Base-by-base conservation (phyloP, 2,329 filamentous ascomycete species). In the Neodidymelliopsis sp. region DNA sequence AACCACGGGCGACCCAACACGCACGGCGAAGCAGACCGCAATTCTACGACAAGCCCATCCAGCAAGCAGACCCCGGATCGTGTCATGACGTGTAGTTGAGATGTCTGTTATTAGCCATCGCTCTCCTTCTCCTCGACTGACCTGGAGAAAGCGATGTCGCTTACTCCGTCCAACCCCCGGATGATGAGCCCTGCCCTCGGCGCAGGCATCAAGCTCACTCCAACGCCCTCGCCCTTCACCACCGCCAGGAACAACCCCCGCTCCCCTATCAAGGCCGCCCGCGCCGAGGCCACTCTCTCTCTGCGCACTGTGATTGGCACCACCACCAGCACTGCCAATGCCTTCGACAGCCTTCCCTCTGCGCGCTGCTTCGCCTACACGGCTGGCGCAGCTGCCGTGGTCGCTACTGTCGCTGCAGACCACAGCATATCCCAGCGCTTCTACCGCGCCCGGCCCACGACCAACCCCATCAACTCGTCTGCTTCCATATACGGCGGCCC, bases 301-400 rank as follows among this genome's bases (percentile, higher is more conserved):
- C 79, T 97, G 54, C 87, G 87, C 71, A 86, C 90, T 56, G 91
- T 97, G 48, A 89, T 97, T 65, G 94, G 94, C 35, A 96, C 92
- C 18, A 97, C 93, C 6, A 93, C 91, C 56, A 84, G 80, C 59
- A 89, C 89, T 4, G 87, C 91, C 29, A 92, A 89, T 68, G 91
- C 90, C 55, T 96, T 99, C 73, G 91, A 95, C 69, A 86, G 84
- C 56, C 85, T 93, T 52, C 79, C 87, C 29, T 84, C 86, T 10
- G 87, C 82, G 42, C 77, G 77, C 47, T 80, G 80, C 39, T 96
- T 97, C 73, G 91, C 91, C 45, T 94, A 96, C 71, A 92, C 91
- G 56, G 93, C 94, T 7, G 94, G 94, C 45, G 94, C 91, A 8
- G 91, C 93, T 31, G 93, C 91, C n/a, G 90, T 99, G 0, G 84